Conservation (phyloP, 306 rosid genomes). For the Trifolium dubium region DNA sequence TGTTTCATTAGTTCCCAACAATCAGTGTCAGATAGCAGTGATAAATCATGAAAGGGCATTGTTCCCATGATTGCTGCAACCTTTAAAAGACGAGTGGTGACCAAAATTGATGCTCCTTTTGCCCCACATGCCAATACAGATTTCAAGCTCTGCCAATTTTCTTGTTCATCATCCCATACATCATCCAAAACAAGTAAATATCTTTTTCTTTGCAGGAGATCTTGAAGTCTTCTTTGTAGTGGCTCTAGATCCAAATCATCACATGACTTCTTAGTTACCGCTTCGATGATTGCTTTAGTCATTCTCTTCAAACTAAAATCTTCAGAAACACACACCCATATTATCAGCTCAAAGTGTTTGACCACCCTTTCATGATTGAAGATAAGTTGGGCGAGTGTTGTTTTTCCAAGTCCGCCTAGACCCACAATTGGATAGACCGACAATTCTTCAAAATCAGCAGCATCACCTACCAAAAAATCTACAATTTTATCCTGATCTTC, state of each 20-base stretch:
- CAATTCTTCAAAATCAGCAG: neutral
- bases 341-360: neutral
- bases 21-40: neutral
- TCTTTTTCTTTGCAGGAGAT: neutral
- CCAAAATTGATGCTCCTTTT: neutral
- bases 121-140: neutral
- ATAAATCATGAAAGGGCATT: neutral
- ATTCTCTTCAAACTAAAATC: neutral
- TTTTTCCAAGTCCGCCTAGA: neutral
- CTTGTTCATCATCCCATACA: neutral
- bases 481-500: neutral
- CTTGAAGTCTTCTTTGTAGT: neutral
- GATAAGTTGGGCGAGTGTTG: neutral
- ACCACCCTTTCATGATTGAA: neutral
- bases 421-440: neutral
- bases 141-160: neutral
- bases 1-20: neutral
- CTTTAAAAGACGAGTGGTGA: neutral
- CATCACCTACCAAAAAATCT: neutral
- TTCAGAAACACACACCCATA: neutral
- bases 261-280: neutral
- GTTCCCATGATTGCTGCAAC: constrained; percentile 6
- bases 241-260: neutral
- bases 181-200: neutral
- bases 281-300: neutral